Base-by-base conservation (phyloP, 176 grass and related monocot genomes). In the Cenchrus purpureus region DNA sequence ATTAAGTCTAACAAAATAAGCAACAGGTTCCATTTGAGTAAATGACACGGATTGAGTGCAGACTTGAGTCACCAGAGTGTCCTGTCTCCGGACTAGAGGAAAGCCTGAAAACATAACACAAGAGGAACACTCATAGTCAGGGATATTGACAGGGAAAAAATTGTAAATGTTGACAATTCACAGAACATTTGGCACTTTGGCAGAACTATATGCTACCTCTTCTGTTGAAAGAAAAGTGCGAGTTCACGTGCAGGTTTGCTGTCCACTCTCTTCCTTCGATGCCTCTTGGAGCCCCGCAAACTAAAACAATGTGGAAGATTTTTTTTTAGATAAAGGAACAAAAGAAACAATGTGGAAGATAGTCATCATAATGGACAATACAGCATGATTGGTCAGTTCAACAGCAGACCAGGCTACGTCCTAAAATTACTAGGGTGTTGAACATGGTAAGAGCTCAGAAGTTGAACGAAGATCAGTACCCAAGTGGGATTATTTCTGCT, bases 21-120 rank as follows among this genome's bases (percentile, higher is more conserved):
- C 61, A 31, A 13, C 22, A 12, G 7, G 22, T 6, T 64, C 60
- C 10, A 63, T 29, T 29, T 29, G 12, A 31, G 12, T 22, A 64
- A 64, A 64, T 64, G 61, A 31, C 11, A 31, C 4, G 22, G 25
- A 31, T 25, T 64, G 12, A 64, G 31, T 64, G 61, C 61, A 64
- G 12, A 81, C 34, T 20, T 56, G 51, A 57, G 12, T 69, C 65
- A 44, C 20, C 19, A 32, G 65, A 56, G 52, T 68, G 19, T 10
- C 42, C 22, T 45, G 54, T 57, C 51, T 55, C 66, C 40, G 44
- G 19, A 11, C 51, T 16, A 32, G 50, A 42, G 19, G 79, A 19
- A 54, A 29, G 65, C 65, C 79, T 82, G 79, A 52, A 80, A 52
- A 80, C 10, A 68, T 13, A 37, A 28, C 60, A 81, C 31, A 57